Percentiles rank a stretch among this genome's conserved stretches.
Evolutionary conservation across 2,329 filamentous ascomycete genomes (phyloP).

Genomic region (Passalora sequoiae): DNA sequence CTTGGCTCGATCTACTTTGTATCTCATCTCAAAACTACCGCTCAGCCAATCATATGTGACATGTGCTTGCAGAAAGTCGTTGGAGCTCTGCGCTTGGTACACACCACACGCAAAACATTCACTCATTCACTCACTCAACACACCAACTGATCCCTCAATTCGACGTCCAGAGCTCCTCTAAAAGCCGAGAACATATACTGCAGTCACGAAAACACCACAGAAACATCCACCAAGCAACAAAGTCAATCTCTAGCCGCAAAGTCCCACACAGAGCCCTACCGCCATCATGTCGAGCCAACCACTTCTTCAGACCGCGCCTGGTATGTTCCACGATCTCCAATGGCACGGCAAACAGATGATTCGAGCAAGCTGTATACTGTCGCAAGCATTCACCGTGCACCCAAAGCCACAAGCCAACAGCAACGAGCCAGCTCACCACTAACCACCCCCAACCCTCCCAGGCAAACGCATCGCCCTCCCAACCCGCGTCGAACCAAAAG

Average conservation of each 20-base stretch:
- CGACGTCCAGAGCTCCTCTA: no score
- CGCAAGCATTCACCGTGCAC: no score
- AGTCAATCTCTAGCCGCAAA: background rate
- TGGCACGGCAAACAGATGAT: background rate
- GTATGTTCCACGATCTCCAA: conserved; percentile 46
- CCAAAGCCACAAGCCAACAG: no score
- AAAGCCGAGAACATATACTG: no score
- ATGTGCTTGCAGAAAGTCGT: no score
- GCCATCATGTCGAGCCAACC: conserved; percentile 86
- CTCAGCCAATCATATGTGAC: no score
- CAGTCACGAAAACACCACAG: background rate
- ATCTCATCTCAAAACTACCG: no score
- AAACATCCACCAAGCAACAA: background rate
- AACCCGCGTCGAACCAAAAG: conserved; percentile 96
- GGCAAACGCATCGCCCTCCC: conserved; percentile 98
- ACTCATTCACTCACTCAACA: no score
- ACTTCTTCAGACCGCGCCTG: conserved; percentile 87
- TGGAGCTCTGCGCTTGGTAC: no score
- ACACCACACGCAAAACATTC: background rate
- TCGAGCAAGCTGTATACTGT: no score
- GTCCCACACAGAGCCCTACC: conserved; percentile 6
- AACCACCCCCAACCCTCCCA: conserved; percentile 35
- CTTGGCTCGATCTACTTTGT: no score
- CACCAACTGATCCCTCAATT: no score
- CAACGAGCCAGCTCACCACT: conserved; percentile 6